Conservation (phyloP, 1,284 basidiomycete genomes). For the Coriolopsis trogii region DNA sequence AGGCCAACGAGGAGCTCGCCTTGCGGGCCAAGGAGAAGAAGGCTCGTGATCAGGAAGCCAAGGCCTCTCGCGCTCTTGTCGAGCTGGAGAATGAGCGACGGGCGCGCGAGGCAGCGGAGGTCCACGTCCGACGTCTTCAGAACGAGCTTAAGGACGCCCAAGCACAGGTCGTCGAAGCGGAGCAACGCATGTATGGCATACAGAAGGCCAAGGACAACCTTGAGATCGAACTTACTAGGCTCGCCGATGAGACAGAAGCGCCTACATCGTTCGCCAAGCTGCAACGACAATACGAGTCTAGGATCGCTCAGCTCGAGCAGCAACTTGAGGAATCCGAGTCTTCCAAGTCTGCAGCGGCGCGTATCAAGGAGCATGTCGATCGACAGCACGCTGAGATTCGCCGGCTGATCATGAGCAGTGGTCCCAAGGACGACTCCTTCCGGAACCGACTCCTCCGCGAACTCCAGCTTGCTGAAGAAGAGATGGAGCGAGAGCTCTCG, state of each 20-base stretch:
- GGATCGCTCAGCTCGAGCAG: constrained; percentile 66
- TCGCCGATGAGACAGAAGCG: constrained; percentile 63
- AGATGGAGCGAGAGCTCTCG: constrained; percentile 60
- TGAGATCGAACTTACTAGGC: constrained; percentile 68
- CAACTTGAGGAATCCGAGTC: constrained; percentile 61
- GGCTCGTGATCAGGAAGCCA: constrained; percentile 60
- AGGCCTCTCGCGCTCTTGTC: constrained; percentile 53
- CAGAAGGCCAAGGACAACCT: constrained; percentile 69
- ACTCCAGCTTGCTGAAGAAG: constrained; percentile 66
- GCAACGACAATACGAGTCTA: constrained; percentile 67
- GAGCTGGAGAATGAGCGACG: constrained; percentile 69
- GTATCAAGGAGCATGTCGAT: constrained; percentile 66
- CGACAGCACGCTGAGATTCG: constrained; percentile 74
- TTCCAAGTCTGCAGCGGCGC: constrained; percentile 51
- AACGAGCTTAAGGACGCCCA: constrained; percentile 58
- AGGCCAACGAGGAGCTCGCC: constrained; percentile 73
- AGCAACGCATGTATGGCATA: constrained; percentile 52
- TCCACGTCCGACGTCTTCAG: constrained; percentile 60
- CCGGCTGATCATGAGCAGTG: constrained; percentile 59
- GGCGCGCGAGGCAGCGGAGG: constrained; percentile 65
- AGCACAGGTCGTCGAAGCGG: constrained; percentile 55
- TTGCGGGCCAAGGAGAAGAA: constrained; percentile 71
- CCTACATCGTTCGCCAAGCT: constrained; percentile 59
- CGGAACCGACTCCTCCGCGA: constrained; percentile 69
- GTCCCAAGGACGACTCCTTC: constrained; percentile 64